phyloP scores from a whole-genome alignment of 1,284 basidiomycete genomes.

The Tylopilus sp. region DNA sequence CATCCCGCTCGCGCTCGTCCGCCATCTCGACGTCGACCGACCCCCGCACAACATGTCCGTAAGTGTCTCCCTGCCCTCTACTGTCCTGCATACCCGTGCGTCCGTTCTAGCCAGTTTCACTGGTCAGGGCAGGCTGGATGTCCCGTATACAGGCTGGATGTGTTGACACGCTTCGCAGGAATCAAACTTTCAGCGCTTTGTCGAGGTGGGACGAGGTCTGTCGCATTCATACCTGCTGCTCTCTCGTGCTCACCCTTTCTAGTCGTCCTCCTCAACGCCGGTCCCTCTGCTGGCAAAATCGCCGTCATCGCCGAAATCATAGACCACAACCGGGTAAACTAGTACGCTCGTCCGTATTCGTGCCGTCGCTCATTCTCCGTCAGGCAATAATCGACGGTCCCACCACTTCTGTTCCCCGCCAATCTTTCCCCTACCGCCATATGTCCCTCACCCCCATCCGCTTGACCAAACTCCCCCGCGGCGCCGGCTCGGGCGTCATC shows the following conservation, averaged over 20 bases:
- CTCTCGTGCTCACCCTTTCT: not conserved
- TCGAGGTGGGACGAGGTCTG: conserved; percentile 92
- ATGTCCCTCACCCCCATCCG: conserved; percentile 88
- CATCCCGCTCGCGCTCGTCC: not conserved
- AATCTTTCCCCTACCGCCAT: conserved; percentile 89
- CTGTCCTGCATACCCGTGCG: not conserved
- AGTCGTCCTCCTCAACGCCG: conserved; percentile 95
- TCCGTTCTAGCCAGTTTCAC: not conserved
- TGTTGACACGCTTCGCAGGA: conserved; percentile 37
- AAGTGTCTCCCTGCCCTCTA: conserved; percentile 4
- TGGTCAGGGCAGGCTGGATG: conserved; percentile 17
- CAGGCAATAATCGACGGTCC: conserved; percentile 97
- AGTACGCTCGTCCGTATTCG: not conserved
- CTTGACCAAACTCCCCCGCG: conserved; percentile 85
- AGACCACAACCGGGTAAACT: conserved; percentile 93
- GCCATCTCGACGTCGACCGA: conserved; percentile 6
- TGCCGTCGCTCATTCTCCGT: not conserved
- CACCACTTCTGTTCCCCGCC: conserved; percentile 86
- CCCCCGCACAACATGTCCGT: conserved; percentile 19
- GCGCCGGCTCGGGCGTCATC: conserved; percentile 76
- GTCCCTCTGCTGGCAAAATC: conserved; percentile 83
- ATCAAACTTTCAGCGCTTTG: conserved; percentile 95
- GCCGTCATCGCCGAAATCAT: conserved; percentile 97
- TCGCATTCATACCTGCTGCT: not conserved
- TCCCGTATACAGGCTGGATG: conserved; percentile 8